Base-by-base conservation (phyloP, 768 basidiomycete species). In the Tylopilus sp. region DNA sequence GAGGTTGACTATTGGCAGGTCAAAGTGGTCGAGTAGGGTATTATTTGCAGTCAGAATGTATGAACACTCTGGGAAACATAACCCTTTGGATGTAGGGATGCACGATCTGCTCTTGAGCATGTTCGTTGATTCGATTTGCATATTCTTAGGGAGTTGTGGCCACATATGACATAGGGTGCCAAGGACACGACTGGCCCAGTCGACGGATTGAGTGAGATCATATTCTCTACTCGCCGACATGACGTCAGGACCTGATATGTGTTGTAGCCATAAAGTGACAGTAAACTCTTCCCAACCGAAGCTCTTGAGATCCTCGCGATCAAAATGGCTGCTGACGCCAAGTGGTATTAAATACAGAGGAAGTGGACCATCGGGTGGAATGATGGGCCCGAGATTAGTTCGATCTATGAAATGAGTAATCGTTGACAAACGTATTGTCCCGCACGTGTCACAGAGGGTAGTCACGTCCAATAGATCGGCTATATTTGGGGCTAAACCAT, bases 31-130 rank as follows among this genome's bases (percentile, higher is more conserved):
- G 8, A 50, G 37, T 6, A 49, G 9, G 3, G 25, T 1, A 22
- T 94, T 75, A 59, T 89, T 81, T 28, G 86, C 90, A 56, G 81
- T 88, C 10, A 85, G 72, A 64, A 96, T 91, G 71, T 94, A 96
- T 11, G 86, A 72, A 52, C 90, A 80, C 7, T 70, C 68, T 0
- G 94, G 89, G 37, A 67, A 63, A 59, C 80, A 84, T 74, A 93
- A 78, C 8, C 94, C 94, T 13, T 34, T 29, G 22, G 56, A 70
- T 19, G 75, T 76, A 50, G 72, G 84, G 4, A 86, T 70, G 57
- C 80, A 81, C 1, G 19, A 26, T 19, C 22, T 36, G 19, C 22
- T 36, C 10, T 1, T 63, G 26, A 85, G 59, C 5, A 78, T 60
- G 11, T 60, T 54, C 11, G 67, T 69, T 13, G 82, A 66, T 5